A percentile compares a stretch with the other conserved stretches of the same genome.
These are phyloP conservation scores for Cryptococcus hybrid DNA, from an alignment of 1,284 basidiomycete species.

Conservation along the genomic window DNA sequence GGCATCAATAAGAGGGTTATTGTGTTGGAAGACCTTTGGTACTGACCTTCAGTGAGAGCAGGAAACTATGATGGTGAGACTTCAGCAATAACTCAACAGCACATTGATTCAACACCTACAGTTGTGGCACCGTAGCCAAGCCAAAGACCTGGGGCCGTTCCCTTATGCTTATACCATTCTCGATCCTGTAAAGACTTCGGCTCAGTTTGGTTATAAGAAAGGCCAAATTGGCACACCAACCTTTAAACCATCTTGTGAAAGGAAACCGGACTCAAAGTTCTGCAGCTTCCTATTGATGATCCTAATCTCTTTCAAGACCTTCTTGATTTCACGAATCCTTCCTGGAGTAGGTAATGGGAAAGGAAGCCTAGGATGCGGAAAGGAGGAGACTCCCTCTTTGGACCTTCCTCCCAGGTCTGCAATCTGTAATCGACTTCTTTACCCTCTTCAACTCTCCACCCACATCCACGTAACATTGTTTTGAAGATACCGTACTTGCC, in stretches of 20 bases:
- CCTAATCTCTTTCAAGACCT: slow-evolving; percentile 63
- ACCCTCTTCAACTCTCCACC: not conserved
- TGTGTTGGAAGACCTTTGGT: too few species aligned
- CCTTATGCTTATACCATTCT: slow-evolving; percentile 83
- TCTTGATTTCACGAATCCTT: slow-evolving; percentile 55
- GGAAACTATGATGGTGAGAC: slow-evolving; percentile 56
- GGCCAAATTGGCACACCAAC: slow-evolving; percentile 20
- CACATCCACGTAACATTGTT: not conserved
- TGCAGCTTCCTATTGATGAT: slow-evolving; percentile 68
- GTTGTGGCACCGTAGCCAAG: slow-evolving; percentile 72
- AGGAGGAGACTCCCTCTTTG: too few species aligned
- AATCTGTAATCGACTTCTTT: slow-evolving; percentile 1
- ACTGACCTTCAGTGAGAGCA: slow-evolving; percentile 64
- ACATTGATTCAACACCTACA: slow-evolving; percentile 18
- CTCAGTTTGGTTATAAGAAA: not conserved
- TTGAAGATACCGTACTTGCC: slow-evolving; percentile 2
- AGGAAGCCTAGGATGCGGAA: slow-evolving; percentile 10
- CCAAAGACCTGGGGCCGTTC: slow-evolving; percentile 86
- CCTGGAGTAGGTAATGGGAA: slow-evolving; percentile 16
- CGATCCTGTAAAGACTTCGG: slow-evolving; percentile 55
- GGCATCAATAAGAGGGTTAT: not conserved
- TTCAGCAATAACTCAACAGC: not conserved
- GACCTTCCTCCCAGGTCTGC: not conserved
- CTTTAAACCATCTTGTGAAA: slow-evolving; percentile 70
- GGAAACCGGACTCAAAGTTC: slow-evolving; percentile 79